Conservation (phyloP, 129 eudicot genomes). For the Flaveria brownii region DNA sequence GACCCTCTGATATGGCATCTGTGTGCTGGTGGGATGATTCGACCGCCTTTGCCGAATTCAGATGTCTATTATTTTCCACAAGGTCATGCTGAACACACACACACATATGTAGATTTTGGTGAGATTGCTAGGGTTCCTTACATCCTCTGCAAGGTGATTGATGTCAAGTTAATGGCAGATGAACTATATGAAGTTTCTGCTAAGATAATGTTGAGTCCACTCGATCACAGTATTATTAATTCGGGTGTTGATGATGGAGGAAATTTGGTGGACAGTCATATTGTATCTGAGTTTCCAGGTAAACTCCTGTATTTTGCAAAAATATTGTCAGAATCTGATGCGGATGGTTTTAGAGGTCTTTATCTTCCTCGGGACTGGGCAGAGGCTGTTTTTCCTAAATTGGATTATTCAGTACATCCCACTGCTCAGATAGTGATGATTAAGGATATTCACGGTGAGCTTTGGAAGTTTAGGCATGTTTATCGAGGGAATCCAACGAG, state of each 20-base stretch:
- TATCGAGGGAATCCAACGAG: slow-evolving; percentile 74
- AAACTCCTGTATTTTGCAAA: slow-evolving; percentile 65
- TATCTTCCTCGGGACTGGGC: slow-evolving; percentile 81
- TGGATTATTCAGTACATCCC: slow-evolving; percentile 70
- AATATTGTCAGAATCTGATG: slow-evolving; percentile 78
- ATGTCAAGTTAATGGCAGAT: slow-evolving; percentile 64
- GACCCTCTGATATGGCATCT: slow-evolving; percentile 74
- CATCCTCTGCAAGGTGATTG: slow-evolving; percentile 58
- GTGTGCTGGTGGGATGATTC: slow-evolving; percentile 79
- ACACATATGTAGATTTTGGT: slow-evolving; percentile 54
- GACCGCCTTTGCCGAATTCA: slow-evolving; percentile 55
- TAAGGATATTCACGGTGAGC: slow-evolving; percentile 78
- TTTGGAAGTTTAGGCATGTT: slow-evolving; percentile 77
- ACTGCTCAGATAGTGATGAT: slow-evolving; percentile 67
- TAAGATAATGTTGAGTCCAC: slow-evolving; percentile 55
- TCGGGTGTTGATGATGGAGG: slow-evolving; percentile 32
- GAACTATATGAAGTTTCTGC: slow-evolving; percentile 76
- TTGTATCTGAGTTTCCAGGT: slow-evolving; percentile 44
- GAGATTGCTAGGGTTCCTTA: slow-evolving; percentile 50
- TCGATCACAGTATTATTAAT: slow-evolving; percentile 37
- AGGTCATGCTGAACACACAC: slow-evolving; percentile 78
- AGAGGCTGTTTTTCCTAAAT: slow-evolving; percentile 66
- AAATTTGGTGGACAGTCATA: background rate
- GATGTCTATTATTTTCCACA: slow-evolving; percentile 75
- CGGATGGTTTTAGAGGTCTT: slow-evolving; percentile 78